These are phyloP conservation scores for Yamadazyma insecticola DNA, from an alignment of 805 yeast genomes.

Conservation along the genomic window DNA sequence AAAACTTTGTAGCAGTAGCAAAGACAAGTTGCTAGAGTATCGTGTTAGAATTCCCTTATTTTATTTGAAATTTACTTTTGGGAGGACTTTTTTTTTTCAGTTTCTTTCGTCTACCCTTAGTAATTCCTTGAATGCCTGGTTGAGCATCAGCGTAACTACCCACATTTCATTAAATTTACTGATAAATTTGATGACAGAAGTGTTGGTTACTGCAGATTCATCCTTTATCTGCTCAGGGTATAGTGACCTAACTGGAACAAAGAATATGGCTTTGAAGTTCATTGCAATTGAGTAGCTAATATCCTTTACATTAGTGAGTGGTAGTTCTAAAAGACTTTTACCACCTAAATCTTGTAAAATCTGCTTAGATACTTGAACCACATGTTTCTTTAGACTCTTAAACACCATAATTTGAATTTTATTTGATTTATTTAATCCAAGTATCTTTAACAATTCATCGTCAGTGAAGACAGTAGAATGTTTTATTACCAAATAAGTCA, in stretches of 20 bases:
- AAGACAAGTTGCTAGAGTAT: too few species aligned
- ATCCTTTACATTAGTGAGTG: slow-evolving; percentile 21
- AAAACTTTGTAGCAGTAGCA: neutral
- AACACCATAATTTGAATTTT: slow-evolving; percentile 3
- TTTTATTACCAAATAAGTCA: slow-evolving; percentile 12
- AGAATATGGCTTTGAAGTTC: slow-evolving; percentile 18
- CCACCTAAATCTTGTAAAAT: slow-evolving; percentile 2
- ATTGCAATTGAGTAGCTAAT: slow-evolving; percentile 20
- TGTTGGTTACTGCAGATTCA: neutral
- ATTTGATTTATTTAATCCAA: slow-evolving; percentile 5
- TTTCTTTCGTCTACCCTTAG: too few species aligned
- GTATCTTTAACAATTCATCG: slow-evolving; percentile 8
- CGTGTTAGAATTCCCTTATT: too few species aligned
- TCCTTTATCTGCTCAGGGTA: neutral
- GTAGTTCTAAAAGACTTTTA: slow-evolving; percentile 8
- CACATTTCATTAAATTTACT: slow-evolving; percentile 25
- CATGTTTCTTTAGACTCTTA: slow-evolving; percentile 1
- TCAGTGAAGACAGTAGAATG: slow-evolving; percentile 8
- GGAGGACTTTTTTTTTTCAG: too few species aligned
- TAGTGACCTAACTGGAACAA: slow-evolving; percentile 19
- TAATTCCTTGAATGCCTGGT: too few species aligned
- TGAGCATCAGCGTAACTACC: slow-evolving; percentile 23
- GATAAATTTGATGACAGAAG: slow-evolving; percentile 9
- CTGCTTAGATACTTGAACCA: slow-evolving; percentile 1
- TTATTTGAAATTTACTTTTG: too few species aligned